Evolutionary conservation across 768 basidiomycete species (phyloP), one percentile per base, ranked within the genome.

Genomic region (Mrakia frigida): DNA sequence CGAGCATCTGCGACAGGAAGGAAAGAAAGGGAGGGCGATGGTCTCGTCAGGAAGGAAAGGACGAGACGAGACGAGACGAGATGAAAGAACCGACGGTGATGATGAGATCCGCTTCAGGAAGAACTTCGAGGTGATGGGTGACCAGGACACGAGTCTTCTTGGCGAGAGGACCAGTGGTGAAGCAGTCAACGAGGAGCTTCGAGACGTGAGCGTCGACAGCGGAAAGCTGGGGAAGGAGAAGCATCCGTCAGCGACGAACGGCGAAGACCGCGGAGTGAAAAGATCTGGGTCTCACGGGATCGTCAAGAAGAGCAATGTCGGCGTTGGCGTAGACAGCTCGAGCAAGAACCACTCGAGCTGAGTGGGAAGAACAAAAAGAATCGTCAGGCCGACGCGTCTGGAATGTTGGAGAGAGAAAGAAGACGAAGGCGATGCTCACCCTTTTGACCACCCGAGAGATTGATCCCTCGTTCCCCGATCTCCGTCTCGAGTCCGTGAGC

Each of bases 121-220:
- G 75, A 0, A 82, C 81, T 50, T 82, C 82, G 9, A 83, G 78
- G 25, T 78, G 72, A 77, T 83, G 83, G 0, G 82, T 82, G 37
- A 90, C 89, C 70, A 91, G 84, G 28, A 91, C 84, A 11, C 90
- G 84, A 0, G 90, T 90, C 68, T 87, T 85, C 67, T 84, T 80
- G 0, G 86, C 85, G 35, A 90, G 81, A 2, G 88, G 88, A 0
- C 89, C 87, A 1, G 79, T 74, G 23, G 79, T 80, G 11, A 91
- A 81, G 79, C 90, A 90, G 59, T 89, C 84, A 31, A 90, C 87
- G 4, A 91, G 80, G 69, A 90, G 87, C 78, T 88, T 88, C 21
- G 90, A 89, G 16, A 92, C 91, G 79, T 90, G 88, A 0, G 91
- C 88, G 79, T 93, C 92, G 9, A 93, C 89, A 0, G 91, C 91